Evolutionary conservation across 2,329 filamentous ascomycete genomes (phyloP), one percentile per base, ranked within the genome.

Genomic region (Epicoccum sorghinum): DNA sequence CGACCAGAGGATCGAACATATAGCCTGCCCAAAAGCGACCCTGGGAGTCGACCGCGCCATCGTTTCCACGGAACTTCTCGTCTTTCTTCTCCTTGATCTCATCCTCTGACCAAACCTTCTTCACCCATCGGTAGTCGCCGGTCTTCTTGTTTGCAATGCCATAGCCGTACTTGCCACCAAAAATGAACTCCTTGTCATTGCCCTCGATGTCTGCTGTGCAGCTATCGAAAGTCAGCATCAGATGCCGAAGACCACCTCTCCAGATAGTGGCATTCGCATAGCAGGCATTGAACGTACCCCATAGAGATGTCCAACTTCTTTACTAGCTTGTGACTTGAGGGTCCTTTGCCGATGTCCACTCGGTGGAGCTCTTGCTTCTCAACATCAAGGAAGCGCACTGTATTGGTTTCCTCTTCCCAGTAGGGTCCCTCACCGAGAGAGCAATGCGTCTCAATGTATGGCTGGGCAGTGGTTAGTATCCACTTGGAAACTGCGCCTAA

Each of bases 1-100:
- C 82, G 5, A 68, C 78, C 66, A 86, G 79, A 50, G 90, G 88
- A 68, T 96, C 91, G 59, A 91, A 95, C 90, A 96, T 96, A 58
- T 85, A 85, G 7, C 91, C 91, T 5, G 92, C 81, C 89, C 91
- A 96, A 77, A 93, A 95, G 30, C 91, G 81, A 29, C 93, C 92
- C 58, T 87, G 82, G 24, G 86, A 87, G 69, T 96, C 92, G 46
- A 90, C 86, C 4, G 86, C 89, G 41, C 92, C 92, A 69, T 96
- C 93, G 70, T 96, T 96, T 74, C 82, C 82, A 49, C 89, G 82
- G 71, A 90, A 80, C 22, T 77, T 75, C 51, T 78, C 74, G 33
- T 76, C 75, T 66, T 80, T 82, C 23, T 76, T 77, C 13, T 68
- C 67, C 4, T 70, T 66, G 36, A 76, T 73, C 63, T 83, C 79